A percentile compares a stretch with the other conserved stretches of the same genome.
phyloP scores from a whole-genome alignment of 116 monocot species.

The Thalassia testudinum region DNA sequence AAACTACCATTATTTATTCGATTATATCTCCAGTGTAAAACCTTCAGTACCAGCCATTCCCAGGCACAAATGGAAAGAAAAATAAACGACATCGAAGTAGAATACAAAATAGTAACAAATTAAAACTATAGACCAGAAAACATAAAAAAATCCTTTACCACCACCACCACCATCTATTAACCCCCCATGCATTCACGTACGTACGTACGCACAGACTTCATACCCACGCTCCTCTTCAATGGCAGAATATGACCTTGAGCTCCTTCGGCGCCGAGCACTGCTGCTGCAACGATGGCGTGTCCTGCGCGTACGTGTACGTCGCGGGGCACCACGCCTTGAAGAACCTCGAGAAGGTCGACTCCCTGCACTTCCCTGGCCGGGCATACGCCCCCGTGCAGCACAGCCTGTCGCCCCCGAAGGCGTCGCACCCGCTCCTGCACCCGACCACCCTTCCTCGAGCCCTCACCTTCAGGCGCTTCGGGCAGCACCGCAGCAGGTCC shows the following conservation, averaged over 20 bases:
- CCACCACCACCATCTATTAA: too few relatives aligned
- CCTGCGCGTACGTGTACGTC: conserved; percentile 71
- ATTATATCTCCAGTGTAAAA: too few relatives aligned
- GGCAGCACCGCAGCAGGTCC: conserved; percentile 50
- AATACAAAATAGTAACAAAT: too few relatives aligned
- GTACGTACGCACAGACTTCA: too few relatives aligned
- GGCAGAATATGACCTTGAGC: conserved; percentile 93
- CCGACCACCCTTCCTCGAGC: conserved; percentile 31
- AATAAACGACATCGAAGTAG: too few relatives aligned
- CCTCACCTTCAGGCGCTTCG: conserved; percentile 31
- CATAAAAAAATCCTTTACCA: too few relatives aligned
- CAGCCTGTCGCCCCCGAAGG: conserved; percentile 61
- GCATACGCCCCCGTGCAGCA: conserved; percentile 66
- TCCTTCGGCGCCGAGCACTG: conserved; percentile 49
- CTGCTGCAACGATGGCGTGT: conserved; percentile 43
- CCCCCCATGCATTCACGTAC: too few relatives aligned
- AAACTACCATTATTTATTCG: too few relatives aligned
- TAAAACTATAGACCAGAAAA: too few relatives aligned
- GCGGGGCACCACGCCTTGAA: conserved; percentile 60
- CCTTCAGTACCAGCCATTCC: too few relatives aligned
- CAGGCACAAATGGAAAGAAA: too few relatives aligned
- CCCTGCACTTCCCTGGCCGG: conserved; percentile 37
- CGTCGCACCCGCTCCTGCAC: conserved; percentile 68
- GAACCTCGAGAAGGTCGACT: conserved; percentile 44
- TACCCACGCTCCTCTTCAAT: too few relatives aligned